phyloP scores from a whole-genome alignment of 1,284 basidiomycete species.

The Ganoderma sp. region DNA sequence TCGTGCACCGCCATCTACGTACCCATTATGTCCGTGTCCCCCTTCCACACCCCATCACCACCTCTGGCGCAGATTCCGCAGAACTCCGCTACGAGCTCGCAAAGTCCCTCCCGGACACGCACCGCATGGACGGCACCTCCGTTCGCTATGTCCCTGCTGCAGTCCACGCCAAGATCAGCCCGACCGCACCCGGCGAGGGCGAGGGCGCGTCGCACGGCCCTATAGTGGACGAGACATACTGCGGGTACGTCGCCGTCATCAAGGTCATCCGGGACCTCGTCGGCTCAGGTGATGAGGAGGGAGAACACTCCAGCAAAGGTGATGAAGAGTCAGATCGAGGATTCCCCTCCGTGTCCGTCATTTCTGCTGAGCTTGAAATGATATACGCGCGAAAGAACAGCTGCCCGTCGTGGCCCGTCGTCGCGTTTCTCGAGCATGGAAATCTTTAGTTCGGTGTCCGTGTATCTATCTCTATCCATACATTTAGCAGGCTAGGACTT shows the following conservation, averaged over 20 bases:
- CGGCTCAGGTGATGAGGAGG: background rate
- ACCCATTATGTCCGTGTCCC: background rate
- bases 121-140: conserved; percentile 27
- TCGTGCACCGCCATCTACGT: background rate
- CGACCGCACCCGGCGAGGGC: too few relatives aligned
- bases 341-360: conserved; percentile 23
- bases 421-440: conserved; percentile 24
- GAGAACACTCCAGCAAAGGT: too few relatives aligned
- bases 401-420: too few relatives aligned
- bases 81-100: conserved; percentile 25
- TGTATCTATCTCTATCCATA: too few relatives aligned
- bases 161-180: conserved; percentile 26
- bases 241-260: conserved; percentile 29
- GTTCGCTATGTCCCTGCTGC: conserved; percentile 25
- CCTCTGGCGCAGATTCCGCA: conserved; percentile 17
- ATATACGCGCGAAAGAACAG: conserved; percentile 5
- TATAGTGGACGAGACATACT: conserved; percentile 24
- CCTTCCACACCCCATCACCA: background rate
- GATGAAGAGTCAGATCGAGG: too few relatives aligned
- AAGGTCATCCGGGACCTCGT: conserved; percentile 21
- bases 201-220: background rate
- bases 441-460: too few relatives aligned
- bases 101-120: conserved; percentile 21
- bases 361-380: conserved; percentile 16
- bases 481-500: too few relatives aligned